These are phyloP conservation scores for Pythium oligandrum DNA, from an alignment of 352 stramenopile genomes.

Conservation along the genomic window DNA sequence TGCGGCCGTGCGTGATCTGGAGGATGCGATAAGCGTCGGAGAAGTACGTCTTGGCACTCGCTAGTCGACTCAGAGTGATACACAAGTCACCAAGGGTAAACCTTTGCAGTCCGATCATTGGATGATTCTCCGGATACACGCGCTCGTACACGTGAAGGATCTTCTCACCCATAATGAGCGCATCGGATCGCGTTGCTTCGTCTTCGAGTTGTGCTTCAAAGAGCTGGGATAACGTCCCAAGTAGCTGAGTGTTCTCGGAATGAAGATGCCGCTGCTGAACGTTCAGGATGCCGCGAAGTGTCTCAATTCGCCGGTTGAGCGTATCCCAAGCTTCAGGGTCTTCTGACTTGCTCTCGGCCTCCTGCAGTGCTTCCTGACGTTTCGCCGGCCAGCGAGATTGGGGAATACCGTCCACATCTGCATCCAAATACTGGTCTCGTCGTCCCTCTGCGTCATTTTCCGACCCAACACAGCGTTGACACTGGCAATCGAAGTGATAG, in stretches of 20 bases:
- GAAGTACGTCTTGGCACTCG: slow-evolving; percentile 25
- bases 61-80: slow-evolving; percentile 4
- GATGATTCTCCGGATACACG: slow-evolving; percentile 55
- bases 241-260: slow-evolving; percentile 32
- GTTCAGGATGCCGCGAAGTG: slow-evolving; percentile 20
- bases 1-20: slow-evolving; percentile 43
- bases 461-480: slow-evolving; percentile 33
- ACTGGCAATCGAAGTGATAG: slow-evolving; percentile 68
- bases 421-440: slow-evolving; percentile 38
- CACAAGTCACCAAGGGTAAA: slow-evolving; percentile 65
- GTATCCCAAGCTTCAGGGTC: slow-evolving; percentile 2
- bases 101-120: slow-evolving; percentile 53
- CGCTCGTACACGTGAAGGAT: slow-evolving; percentile 59
- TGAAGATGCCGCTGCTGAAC: slow-evolving; percentile 29
- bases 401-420: slow-evolving; percentile 37
- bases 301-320: slow-evolving; percentile 15
- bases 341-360: slow-evolving; percentile 18
- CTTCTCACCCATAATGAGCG: slow-evolving; percentile 29
- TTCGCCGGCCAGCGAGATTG: slow-evolving; percentile 30
- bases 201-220: slow-evolving; percentile 56
- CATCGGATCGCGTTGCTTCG: slow-evolving; percentile 17
- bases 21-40: slow-evolving; percentile 38
- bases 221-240: slow-evolving; percentile 42
- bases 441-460: slow-evolving; percentile 21
- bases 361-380: slow-evolving; percentile 24